These are phyloP conservation scores for Dictyostelium intermedium DNA, from an alignment of 78 protist species.

Conservation along the genomic window DNA sequence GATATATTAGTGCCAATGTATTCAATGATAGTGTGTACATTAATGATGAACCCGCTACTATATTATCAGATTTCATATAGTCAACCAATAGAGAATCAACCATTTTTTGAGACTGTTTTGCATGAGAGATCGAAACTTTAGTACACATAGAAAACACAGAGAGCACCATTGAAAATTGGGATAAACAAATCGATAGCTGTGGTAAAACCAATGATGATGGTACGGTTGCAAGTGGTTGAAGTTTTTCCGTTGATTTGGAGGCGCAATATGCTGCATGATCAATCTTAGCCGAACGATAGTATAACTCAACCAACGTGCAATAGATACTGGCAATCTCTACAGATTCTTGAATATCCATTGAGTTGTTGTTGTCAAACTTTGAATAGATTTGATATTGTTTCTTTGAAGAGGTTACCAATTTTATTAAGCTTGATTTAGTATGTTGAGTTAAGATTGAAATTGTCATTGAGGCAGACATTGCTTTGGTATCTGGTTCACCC, in stretches of 20 bases:
- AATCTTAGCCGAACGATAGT: neutral
- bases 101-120: neutral
- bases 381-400: neutral
- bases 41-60: neutral
- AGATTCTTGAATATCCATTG: neutral
- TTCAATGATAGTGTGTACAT: neutral
- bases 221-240: neutral
- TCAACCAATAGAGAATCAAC: neutral
- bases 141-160: neutral
- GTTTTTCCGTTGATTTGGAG: neutral
- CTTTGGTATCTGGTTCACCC: neutral
- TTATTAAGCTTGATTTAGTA: neutral
- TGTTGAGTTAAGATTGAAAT: constrained; percentile 8
- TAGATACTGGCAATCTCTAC: constrained; percentile 13
- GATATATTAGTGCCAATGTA: neutral
- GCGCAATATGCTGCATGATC: neutral
- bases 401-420: neutral
- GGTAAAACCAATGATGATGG: constrained; percentile 12
- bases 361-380: neutral
- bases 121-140: neutral
- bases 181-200: neutral
- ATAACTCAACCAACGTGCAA: neutral
- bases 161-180: neutral
- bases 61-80: neutral
- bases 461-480: neutral